Percentiles rank a stretch among this genome's conserved stretches.
phyloP scores from a whole-genome alignment of 2,329 filamentous ascomycete genomes.

The Didymella segeticola region DNA sequence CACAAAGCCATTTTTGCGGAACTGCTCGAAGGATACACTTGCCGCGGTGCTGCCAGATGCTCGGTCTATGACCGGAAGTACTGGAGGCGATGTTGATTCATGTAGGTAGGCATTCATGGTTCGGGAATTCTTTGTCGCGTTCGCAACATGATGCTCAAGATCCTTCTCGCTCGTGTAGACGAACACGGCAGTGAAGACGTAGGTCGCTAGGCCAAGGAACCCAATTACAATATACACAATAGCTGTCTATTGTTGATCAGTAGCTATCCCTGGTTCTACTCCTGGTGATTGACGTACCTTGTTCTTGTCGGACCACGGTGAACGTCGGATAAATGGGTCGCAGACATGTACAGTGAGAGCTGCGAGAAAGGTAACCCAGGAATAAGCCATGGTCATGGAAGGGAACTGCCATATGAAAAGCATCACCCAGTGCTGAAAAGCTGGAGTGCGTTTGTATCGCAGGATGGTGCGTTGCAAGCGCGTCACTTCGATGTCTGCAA shows the following conservation, averaged over 20 bases:
- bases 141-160: slow-evolving; percentile 25
- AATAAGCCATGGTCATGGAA: slow-evolving; percentile 40
- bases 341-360: slow-evolving; percentile 40
- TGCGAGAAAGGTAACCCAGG: slow-evolving; percentile 34
- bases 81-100: background rate
- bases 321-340: slow-evolving; percentile 30
- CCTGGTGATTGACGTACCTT: slow-evolving; percentile 19
- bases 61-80: background rate
- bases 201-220: slow-evolving; percentile 31
- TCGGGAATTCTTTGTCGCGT: background rate
- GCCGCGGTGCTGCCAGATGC: background rate
- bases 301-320: slow-evolving; percentile 27
- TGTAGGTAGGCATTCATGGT: background rate
- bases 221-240: slow-evolving; percentile 33
- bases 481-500: slow-evolving; percentile 30
- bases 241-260: slow-evolving; percentile 28
- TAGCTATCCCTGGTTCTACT: background rate
- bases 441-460: slow-evolving; percentile 31
- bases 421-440: slow-evolving; percentile 36
- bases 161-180: slow-evolving; percentile 37
- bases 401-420: slow-evolving; percentile 42
- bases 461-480: slow-evolving; percentile 30
- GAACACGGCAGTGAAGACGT: slow-evolving; percentile 31
- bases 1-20: slow-evolving; percentile 6
- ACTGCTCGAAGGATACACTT: slow-evolving; percentile 3